A percentile compares a stretch with the other conserved stretches of the same genome.
These are phyloP conservation scores for Nicotiana attenuata DNA, from an alignment of 257 asterid genomes.

Conservation along the genomic window DNA sequence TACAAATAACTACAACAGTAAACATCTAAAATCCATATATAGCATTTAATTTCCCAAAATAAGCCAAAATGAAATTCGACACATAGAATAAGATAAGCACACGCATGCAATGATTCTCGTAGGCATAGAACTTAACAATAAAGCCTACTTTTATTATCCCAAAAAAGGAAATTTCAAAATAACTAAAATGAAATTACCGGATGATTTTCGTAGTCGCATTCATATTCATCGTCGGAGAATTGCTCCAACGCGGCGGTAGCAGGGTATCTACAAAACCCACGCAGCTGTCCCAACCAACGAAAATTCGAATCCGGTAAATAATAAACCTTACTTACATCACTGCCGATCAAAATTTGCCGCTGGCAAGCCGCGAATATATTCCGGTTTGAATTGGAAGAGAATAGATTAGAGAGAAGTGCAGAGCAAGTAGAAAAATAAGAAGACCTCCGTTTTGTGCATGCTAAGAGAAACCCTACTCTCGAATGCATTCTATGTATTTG, in stretches of 20 bases:
- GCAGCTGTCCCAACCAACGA: constrained; percentile 16
- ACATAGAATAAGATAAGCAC: not conserved
- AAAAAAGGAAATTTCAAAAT: not conserved
- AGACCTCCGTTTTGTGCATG: constrained; percentile 44
- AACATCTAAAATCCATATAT: not conserved
- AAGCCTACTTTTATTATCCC: not conserved
- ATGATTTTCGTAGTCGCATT: constrained; percentile 79
- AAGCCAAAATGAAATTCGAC: not conserved
- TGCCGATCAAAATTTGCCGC: not conserved
- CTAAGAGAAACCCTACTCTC: constrained; percentile 48
- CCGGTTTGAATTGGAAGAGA: not conserved
- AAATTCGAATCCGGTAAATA: not conserved
- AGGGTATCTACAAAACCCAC: constrained; percentile 44
- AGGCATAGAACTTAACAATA: not conserved
- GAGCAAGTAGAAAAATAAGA: not conserved
- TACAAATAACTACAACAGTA: not conserved
- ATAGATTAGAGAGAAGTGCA: constrained; percentile 13
- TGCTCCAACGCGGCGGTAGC: constrained; percentile 59
- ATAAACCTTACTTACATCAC: not conserved
- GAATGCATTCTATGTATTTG: constrained; percentile 52
- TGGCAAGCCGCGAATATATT: constrained; percentile 1
- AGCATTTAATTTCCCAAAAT: not conserved
- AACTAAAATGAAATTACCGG: constrained; percentile 40
- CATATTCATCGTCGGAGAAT: constrained; percentile 94
- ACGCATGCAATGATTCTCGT: not conserved